phyloP scores from a whole-genome alignment of 768 basidiomycete species.

The Sistotremastrum suecicum region DNA sequence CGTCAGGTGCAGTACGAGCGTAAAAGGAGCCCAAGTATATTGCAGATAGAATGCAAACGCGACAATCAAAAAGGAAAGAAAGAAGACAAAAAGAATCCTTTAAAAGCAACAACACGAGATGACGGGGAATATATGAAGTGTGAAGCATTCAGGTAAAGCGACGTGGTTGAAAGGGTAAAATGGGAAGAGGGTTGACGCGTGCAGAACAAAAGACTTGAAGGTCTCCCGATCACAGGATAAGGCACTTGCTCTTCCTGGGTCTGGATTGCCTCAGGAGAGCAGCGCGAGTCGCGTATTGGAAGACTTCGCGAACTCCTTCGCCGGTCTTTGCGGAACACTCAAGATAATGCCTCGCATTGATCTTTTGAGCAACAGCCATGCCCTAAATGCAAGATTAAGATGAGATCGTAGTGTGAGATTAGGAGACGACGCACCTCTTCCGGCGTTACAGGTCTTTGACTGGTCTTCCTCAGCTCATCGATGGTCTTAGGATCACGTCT shows the following conservation, averaged over 20 bases:
- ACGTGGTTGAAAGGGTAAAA: too few relatives aligned
- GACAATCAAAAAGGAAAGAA: too few relatives aligned
- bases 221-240: constrained; percentile 25
- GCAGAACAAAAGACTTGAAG: too few relatives aligned
- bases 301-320: constrained; percentile 95
- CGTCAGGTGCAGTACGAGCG: too few relatives aligned
- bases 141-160: too few relatives aligned
- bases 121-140: too few relatives aligned
- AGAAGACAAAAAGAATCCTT: too few relatives aligned
- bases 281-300: constrained; percentile 92
- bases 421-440: constrained; percentile 52
- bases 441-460: constrained; percentile 86
- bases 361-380: constrained; percentile 90
- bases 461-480: constrained; percentile 87
- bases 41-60: too few relatives aligned
- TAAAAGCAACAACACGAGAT: too few relatives aligned
- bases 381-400: constrained; percentile 36
- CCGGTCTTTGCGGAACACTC: constrained; percentile 96
- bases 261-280: constrained; percentile 58
- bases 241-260: constrained; percentile 28
- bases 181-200: too few relatives aligned
- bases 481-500: constrained; percentile 86
- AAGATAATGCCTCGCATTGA: constrained; percentile 90
- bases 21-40: too few relatives aligned
- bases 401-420: background rate